phyloP scores from a whole-genome alignment of 139 green algal genomes.

The Bryopsis sp. region DNA sequence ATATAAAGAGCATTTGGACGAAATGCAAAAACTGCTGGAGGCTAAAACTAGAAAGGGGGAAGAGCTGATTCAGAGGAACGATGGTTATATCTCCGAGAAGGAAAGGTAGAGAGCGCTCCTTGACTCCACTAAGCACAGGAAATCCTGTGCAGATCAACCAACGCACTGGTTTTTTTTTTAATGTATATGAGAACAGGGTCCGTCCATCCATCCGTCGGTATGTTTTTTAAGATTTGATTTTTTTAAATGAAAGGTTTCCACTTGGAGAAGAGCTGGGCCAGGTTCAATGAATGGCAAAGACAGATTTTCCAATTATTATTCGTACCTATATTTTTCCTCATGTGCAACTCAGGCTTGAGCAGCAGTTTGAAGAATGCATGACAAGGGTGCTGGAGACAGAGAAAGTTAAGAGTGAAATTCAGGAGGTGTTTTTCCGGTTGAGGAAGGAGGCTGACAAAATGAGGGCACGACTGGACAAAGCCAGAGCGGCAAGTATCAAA shows the following conservation, averaged over 20 bases:
- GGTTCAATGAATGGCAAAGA: too few species aligned
- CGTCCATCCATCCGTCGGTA: too few species aligned
- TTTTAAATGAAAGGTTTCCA: too few species aligned
- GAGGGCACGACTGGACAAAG: not conserved
- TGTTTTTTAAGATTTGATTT: too few species aligned
- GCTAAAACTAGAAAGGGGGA: slow-evolving; percentile 42
- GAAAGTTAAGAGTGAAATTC: slow-evolving; percentile 33
- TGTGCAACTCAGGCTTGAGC: slow-evolving; percentile 19
- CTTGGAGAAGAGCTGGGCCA: too few species aligned
- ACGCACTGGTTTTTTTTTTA: too few species aligned
- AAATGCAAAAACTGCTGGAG: slow-evolving; percentile 74
- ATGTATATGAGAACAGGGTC: too few species aligned
- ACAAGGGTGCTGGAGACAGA: slow-evolving; percentile 42
- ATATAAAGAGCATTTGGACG: slow-evolving; percentile 72
- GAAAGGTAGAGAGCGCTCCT: not conserved
- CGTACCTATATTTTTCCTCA: too few species aligned
- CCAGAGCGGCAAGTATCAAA: not conserved
- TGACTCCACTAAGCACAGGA: not conserved
- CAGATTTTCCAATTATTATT: too few species aligned
- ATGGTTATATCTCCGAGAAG: not conserved
- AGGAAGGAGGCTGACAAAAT: slow-evolving; percentile 17
- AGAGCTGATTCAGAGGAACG: slow-evolving; percentile 16
- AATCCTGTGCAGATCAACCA: too few species aligned
- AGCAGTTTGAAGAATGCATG: slow-evolving; percentile 22
- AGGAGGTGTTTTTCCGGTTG: slow-evolving; percentile 24